Base-by-base conservation (phyloP, 768 basidiomycete species). In the Leccinellum albellum region DNA sequence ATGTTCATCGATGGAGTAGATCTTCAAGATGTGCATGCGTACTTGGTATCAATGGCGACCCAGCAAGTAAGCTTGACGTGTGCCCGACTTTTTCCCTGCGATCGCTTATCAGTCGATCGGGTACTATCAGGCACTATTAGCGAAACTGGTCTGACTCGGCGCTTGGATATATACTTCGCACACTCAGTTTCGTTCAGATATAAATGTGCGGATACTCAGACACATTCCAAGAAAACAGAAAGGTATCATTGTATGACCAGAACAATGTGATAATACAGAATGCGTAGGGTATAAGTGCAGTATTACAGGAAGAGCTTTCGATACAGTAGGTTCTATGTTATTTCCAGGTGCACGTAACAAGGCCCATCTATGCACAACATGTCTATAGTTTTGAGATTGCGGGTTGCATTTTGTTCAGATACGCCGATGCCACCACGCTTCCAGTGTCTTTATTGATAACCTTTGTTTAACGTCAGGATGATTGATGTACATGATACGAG, bases 381-480 rank as follows among this genome's bases (percentile, higher is more conserved):
- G 55, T 60, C 64, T 67, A 84, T 56, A 84, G 72, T 62, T 82
- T 83, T 23, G 82, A 70, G 35, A 71, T 56, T 7, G 56, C 62
- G 5, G 88, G 87, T 66, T 89, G 86, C 87, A 88, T 89, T 71
- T 88, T 88, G 74, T 80, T 87, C 50, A 88, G 70, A 58, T 83
- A 81, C 1, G 85, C 85, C 1, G 87, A 87, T 8, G 86, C 87
- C 50, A 88, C 73, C 40, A 83, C 72, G 56, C 81, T 74, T 17
- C 86, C 85, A 3, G 79, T 77, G 50, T 75, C 70, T 60, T 83
- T 85, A 67, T 87, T 83, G 37, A 81, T 61, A 46, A 89, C 76
- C 86, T 89, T 59, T 2, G 32, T 37, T 17, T 37, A 20, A 28
- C 20, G 48, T 52, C 45, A 55, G 58, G 35, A 50, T 55, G 35